Percentiles rank a stretch among this genome's conserved stretches.
Conservation (phyloP, 441 rosid genomes). For the Adansonia madagascariensis region DNA sequence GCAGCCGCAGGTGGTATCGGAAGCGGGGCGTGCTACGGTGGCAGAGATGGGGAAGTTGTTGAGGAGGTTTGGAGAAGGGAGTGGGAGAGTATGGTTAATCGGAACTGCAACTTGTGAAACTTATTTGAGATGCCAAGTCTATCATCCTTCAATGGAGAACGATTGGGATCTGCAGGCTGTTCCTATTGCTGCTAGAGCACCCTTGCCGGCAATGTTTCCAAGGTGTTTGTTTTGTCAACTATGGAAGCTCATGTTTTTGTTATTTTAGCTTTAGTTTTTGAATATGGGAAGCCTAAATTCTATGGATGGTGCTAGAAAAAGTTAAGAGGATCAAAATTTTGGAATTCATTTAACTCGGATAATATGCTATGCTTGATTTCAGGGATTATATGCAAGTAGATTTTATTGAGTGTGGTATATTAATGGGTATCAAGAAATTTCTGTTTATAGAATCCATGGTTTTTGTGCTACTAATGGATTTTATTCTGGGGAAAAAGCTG, state of each 20-base stretch:
- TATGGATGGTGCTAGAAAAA: slow-evolving; percentile 11
- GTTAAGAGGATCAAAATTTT: neutral
- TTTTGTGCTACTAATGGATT: neutral
- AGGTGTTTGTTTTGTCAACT: slow-evolving; percentile 47
- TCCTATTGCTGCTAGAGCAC: slow-evolving; percentile 70
- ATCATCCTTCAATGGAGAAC: slow-evolving; percentile 83
- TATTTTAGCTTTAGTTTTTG: neutral
- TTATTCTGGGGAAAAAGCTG: slow-evolving; percentile 21
- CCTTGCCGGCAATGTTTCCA: slow-evolving; percentile 55
- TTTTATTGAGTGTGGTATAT: neutral
- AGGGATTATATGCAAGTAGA: neutral
- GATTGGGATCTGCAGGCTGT: slow-evolving; percentile 95
- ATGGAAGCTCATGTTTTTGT: neutral
- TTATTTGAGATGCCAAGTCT: slow-evolving; percentile 84
- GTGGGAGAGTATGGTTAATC: slow-evolving; percentile 64
- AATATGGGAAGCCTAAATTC: neutral
- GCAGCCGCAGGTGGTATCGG: slow-evolving; percentile 50
- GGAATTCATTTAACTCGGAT: slow-evolving; percentile 8
- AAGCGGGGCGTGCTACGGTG: slow-evolving; percentile 54
- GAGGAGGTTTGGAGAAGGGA: slow-evolving; percentile 45
- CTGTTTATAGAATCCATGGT: too few species aligned
- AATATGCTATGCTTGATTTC: neutral
- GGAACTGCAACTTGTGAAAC: slow-evolving; percentile 96
- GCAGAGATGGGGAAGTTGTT: slow-evolving; percentile 71
- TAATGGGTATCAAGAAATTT: too few species aligned